Evolutionary conservation across 1,139 yeast species (phyloP).

Genomic region (Scheffersomyces parashehatae): DNA sequence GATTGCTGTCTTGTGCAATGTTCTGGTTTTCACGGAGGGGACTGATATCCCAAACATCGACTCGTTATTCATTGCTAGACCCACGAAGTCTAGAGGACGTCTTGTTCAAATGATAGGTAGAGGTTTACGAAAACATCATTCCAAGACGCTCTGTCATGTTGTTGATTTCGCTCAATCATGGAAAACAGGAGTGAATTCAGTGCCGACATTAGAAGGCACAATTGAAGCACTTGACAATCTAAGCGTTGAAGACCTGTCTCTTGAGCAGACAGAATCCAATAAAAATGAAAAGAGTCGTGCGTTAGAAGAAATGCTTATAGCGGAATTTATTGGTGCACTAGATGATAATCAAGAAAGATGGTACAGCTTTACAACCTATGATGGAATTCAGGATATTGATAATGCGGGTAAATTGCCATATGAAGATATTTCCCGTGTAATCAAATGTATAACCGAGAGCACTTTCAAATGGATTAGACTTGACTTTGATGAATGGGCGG

Average conservation of each 20-base stretch:
- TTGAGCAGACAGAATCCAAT: too few relatives aligned
- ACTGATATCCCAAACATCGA: conserved; percentile 93
- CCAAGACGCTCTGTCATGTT: conserved; percentile 68
- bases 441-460: conserved; percentile 8
- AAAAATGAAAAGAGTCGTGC: too few relatives aligned
- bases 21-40: conserved; percentile 92
- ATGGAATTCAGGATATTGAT: too few relatives aligned
- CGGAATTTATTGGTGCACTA: too few relatives aligned
- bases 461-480: conserved; percentile 26
- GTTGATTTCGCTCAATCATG: conserved; percentile 74
- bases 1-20: conserved; percentile 77
- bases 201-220: conserved; percentile 48
- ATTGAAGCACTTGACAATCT: too few relatives aligned
- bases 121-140: conserved; percentile 67
- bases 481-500: conserved; percentile 32
- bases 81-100: conserved; percentile 73
- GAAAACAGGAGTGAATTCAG: conserved; percentile 57
- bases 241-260: too few relatives aligned
- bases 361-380: too few relatives aligned
- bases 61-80: conserved; percentile 74
- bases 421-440: too few relatives aligned
- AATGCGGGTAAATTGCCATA: too few relatives aligned
- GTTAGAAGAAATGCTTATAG: too few relatives aligned
- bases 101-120: conserved; percentile 90
- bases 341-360: too few relatives aligned